Base-by-base conservation (phyloP, 495 filamentous ascomycete genomes). In the Neurospora pannonica region DNA sequence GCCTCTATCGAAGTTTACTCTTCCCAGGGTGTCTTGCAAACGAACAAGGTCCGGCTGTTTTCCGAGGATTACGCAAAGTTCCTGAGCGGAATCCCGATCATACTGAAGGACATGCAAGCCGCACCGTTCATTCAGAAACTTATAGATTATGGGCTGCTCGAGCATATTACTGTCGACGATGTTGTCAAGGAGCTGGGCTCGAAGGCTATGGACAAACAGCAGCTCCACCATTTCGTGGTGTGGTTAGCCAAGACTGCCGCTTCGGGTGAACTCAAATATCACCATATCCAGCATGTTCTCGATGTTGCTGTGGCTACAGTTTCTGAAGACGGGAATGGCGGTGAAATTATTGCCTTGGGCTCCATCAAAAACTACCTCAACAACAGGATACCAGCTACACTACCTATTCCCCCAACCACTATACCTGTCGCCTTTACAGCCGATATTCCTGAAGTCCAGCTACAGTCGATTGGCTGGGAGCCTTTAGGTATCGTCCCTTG, bases 1-100 rank as follows among this genome's bases (percentile, higher is more conserved):
- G 87, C 90, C 1, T 90, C 89, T 2, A 94, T 98, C 74, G 95
- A 97, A 76, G 87, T 98, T 4, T 88, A 96, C 73, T 97, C 94
- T 15, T 96, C 93, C 7, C 88, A 90, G 72, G 97, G 97, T 69
- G 90, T 99, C 2, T 86, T 97, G 46, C 87, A 90, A 40, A 94
- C 91, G 31, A 88, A 90, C 24, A 84, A 92, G 69, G 93, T 97
- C 71, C 92, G 97, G 19, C 85, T 94, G 73, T 92, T 91, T 10
- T 91, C 91, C 8, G 91, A 94, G 72, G 93, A 97, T 76, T 83
- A 97, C 34, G 92, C 89, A 71, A 85, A 86, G 42, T 99, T 99
- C 79, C 90, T 98, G 74, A 91, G 94, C 54, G 91, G 91, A n/a
- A 94, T 98, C 73, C 94, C 97, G 3, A 90, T 95, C 31, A 83